These are phyloP conservation scores for Daldinia loculata DNA, from an alignment of 495 filamentous ascomycete genomes.

Conservation along the genomic window DNA sequence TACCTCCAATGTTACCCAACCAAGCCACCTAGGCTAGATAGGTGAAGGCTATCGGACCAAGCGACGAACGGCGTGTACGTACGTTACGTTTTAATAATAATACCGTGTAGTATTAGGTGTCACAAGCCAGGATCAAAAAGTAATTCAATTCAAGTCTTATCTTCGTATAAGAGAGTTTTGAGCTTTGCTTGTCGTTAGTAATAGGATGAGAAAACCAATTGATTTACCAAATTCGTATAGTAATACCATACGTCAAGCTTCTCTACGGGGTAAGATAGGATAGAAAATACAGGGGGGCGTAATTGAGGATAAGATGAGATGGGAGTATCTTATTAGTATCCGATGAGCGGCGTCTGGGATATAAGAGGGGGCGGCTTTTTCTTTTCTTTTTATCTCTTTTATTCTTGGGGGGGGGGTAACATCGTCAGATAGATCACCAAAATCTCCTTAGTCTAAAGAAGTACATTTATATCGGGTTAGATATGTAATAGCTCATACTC, in stretches of 20 bases:
- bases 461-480: neutral
- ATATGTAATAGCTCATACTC: neutral
- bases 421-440: neutral
- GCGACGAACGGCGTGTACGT: constrained; percentile 14
- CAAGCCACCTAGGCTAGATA: constrained; percentile 2
- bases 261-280: neutral
- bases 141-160: constrained; percentile 26
- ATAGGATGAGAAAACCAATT: constrained; percentile 3
- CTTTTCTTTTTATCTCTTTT: neutral
- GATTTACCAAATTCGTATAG: constrained; percentile 14
- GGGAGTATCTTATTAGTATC: neutral
- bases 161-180: constrained; percentile 13
- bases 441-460: neutral
- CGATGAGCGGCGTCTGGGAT: constrained; percentile 1
- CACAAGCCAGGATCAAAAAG: constrained; percentile 20
- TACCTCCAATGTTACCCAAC: constrained; percentile 37
- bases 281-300: neutral
- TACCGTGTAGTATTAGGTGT: constrained; percentile 18
- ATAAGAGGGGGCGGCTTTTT: constrained; percentile 11
- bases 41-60: constrained; percentile 11
- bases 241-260: constrained; percentile 14
- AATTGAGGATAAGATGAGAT: neutral
- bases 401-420: neutral
- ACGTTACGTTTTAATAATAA: constrained; percentile 3
- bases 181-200: constrained; percentile 3